These are phyloP conservation scores for Rutstroemia sp. DNA, from an alignment of 2,329 filamentous ascomycete genomes.

Conservation along the genomic window DNA sequence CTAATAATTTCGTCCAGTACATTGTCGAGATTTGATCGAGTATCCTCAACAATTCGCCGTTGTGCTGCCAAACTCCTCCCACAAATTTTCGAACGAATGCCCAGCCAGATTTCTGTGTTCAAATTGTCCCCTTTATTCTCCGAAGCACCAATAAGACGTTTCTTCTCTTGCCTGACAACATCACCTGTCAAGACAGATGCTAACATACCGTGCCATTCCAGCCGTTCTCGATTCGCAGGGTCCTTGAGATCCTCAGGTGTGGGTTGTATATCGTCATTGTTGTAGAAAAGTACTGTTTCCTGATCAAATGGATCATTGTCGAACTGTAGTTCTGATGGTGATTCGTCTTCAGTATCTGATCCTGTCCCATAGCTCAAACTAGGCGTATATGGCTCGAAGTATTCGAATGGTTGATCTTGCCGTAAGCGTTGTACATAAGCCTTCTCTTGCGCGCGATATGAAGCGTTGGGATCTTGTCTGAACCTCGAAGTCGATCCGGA, in stretches of 20 bases:
- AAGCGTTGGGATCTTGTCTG: constrained; percentile 59
- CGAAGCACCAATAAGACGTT: constrained; percentile 75
- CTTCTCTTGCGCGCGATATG: constrained; percentile 80
- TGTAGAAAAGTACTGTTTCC: constrained; percentile 87
- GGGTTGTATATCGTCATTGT: constrained; percentile 81
- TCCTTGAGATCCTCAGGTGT: constrained; percentile 86
- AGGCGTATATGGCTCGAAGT: constrained; percentile 57
- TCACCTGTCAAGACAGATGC: constrained; percentile 93
- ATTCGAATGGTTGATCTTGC: constrained; percentile 55
- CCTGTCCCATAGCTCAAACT: constrained; percentile 60
- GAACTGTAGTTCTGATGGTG: constrained; percentile 75
- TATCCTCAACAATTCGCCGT: constrained; percentile 80
- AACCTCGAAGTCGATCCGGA: constrained; percentile 49
- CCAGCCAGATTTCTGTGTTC: constrained; percentile 78
- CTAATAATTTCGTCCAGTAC: constrained; percentile 81
- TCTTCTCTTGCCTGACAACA: constrained; percentile 97
- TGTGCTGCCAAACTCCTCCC: constrained; percentile 81
- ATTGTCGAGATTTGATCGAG: constrained; percentile 63
- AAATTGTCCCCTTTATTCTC: constrained; percentile 55
- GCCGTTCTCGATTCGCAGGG: constrained; percentile 75
- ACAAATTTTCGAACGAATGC: constrained; percentile 74
- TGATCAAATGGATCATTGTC: constrained; percentile 83
- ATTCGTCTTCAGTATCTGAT: constrained; percentile 85
- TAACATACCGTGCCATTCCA: constrained; percentile 98
- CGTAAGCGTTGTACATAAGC: constrained; percentile 90